Conservation (phyloP, 208 protist species). For the Acanthamoeba lenticulata region DNA sequence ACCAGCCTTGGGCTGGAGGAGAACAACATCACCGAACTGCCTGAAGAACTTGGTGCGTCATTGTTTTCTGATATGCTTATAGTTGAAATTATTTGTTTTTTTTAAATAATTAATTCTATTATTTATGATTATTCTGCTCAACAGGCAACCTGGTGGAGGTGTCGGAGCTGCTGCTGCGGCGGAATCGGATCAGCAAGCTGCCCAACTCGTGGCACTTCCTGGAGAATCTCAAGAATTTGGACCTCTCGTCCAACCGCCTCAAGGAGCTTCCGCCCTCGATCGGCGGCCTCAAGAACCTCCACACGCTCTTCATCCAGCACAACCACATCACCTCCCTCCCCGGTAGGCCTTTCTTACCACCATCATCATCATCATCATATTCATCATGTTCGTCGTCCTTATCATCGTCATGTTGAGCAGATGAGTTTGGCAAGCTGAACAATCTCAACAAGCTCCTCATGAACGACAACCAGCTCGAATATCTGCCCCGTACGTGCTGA, state of each 20-base stretch:
- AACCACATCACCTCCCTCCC: constrained; percentile 5
- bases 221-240: constrained; percentile 49
- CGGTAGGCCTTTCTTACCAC: not conserved
- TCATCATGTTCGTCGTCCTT: too few relatives aligned
- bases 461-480: constrained; percentile 54
- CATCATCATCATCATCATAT: not conserved
- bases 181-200: not conserved
- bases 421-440: constrained; percentile 61
- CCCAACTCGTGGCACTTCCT: not conserved
- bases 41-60: constrained; percentile 20
- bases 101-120: not conserved
- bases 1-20: constrained; percentile 17
- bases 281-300: constrained; percentile 42
- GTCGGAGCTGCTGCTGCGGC: not conserved
- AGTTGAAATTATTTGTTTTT: not conserved
- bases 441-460: constrained; percentile 54
- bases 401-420: not conserved
- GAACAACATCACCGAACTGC: constrained; percentile 51
- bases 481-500: not conserved
- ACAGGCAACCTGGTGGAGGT: constrained; percentile 28
- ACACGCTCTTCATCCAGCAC: constrained; percentile 53
- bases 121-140: not conserved
- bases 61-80: not conserved
- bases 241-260: constrained; percentile 23
- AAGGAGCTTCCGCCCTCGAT: constrained; percentile 58